Conservation (phyloP, 352 stramenopile genomes). For the Paralagenidium karlingii region DNA sequence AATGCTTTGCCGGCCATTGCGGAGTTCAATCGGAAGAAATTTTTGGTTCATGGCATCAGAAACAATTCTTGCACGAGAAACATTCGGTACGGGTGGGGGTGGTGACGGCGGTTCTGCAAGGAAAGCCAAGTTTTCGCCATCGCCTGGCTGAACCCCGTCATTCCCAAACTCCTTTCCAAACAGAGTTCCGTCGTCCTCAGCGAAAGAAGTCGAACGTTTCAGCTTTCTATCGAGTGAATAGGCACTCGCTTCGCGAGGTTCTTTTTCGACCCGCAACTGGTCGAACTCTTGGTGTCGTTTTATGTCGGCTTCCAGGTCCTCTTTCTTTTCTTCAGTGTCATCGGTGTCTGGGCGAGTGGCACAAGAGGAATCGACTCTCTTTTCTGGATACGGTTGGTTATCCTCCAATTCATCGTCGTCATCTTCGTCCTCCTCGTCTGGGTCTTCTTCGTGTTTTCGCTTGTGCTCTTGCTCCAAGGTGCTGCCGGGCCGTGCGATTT, state of each 20-base stretch:
- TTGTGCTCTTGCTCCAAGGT: background rate
- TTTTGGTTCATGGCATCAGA: constrained; percentile 73
- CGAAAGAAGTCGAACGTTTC: constrained; percentile 58
- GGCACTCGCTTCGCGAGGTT: too few species aligned
- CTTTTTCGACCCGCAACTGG: too few species aligned
- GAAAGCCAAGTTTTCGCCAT: background rate
- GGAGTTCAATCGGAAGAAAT: constrained; percentile 55
- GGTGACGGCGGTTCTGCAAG: too few species aligned
- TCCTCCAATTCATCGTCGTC: constrained; percentile 18
- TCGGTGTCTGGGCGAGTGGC: too few species aligned
- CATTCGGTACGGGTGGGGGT: constrained; percentile 35
- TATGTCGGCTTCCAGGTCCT: constrained; percentile 38
- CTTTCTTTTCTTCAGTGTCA: constrained; percentile 42
- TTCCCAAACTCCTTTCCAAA: constrained; percentile 71
- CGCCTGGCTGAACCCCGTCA: constrained; percentile 10
- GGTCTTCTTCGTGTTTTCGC: constrained; percentile 7
- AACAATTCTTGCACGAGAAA: constrained; percentile 64
- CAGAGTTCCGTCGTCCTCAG: constrained; percentile 69
- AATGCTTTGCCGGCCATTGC: constrained; percentile 38
- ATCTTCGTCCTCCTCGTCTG: constrained; percentile 6
- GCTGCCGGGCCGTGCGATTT: constrained; percentile 4
- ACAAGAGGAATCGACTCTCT: constrained; percentile 36
- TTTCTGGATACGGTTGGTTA: constrained; percentile 11
- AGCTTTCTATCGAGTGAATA: too few species aligned
- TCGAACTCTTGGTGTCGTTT: too few species aligned